These are phyloP conservation scores for Gymnopilus dilepis DNA, from an alignment of 768 basidiomycete genomes.

Conservation along the genomic window DNA sequence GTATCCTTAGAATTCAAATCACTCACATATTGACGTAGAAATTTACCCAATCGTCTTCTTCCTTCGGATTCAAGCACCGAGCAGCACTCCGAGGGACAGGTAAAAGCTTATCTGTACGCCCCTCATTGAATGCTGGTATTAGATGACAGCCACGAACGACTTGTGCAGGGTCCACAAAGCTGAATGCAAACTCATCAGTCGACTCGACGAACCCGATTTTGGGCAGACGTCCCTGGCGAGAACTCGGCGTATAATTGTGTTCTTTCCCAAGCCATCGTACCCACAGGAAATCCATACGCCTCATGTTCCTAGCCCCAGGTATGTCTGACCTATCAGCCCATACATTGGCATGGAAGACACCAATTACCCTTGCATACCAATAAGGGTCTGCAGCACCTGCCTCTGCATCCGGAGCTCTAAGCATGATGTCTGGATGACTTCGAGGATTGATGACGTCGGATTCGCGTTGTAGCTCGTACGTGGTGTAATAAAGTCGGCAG, in stretches of 20 bases:
- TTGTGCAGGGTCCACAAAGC: constrained; percentile 38
- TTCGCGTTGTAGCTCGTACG: constrained; percentile 30
- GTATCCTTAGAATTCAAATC: background rate
- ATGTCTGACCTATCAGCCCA: constrained; percentile 18
- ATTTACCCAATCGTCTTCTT: constrained; percentile 25
- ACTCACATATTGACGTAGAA: constrained; percentile 46
- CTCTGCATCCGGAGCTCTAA: constrained; percentile 21
- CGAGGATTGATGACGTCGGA: constrained; percentile 35
- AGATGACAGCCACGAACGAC: constrained; percentile 39
- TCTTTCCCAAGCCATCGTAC: constrained; percentile 44
- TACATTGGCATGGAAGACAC: constrained; percentile 27
- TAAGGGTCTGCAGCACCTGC: constrained; percentile 21
- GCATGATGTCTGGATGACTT: constrained; percentile 34
- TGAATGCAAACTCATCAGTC: constrained; percentile 32
- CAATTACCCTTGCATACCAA: constrained; percentile 31
- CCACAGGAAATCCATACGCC: constrained; percentile 45
- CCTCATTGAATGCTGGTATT: constrained; percentile 36
- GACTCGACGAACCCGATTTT: constrained; percentile 41
- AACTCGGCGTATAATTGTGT: constrained; percentile 29
- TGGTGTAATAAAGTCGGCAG: constrained; percentile 34
- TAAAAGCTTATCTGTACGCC: constrained; percentile 14
- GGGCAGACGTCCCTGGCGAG: constrained; percentile 35
- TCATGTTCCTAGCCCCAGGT: constrained; percentile 5
- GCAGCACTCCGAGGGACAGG: background rate
- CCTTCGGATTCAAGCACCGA: constrained; percentile 3